Evolutionary conservation across 192 early-diverging fungal genomes (phyloP).

Genomic region (Mortierella antarctica): DNA sequence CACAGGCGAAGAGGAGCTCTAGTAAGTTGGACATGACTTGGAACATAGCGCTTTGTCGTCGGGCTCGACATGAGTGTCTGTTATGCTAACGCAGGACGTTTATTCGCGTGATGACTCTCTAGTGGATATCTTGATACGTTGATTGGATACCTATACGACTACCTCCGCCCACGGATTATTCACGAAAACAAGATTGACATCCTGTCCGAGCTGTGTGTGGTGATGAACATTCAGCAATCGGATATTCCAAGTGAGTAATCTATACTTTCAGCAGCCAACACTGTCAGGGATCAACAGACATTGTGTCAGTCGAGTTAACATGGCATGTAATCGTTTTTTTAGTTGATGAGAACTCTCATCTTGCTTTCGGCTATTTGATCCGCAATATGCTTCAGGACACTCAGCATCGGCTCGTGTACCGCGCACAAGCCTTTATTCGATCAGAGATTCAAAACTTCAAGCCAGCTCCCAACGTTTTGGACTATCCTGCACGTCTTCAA

Average conservation of each 20-base stretch:
- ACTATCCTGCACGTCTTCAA: conserved; percentile 54
- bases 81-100: no score
- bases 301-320: neutral
- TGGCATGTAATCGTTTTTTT: neutral
- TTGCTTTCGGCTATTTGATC: conserved; percentile 77
- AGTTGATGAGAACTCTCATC: conserved; percentile 61
- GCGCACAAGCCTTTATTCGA: conserved; percentile 83
- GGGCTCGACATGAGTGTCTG: neutral
- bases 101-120: neutral
- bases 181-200: conserved; percentile 84
- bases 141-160: conserved; percentile 82
- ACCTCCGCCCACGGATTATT: conserved; percentile 89
- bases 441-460: conserved; percentile 82
- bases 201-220: conserved; percentile 84
- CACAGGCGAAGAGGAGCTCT: conserved; percentile 75
- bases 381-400: conserved; percentile 88
- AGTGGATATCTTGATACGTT: conserved; percentile 82
- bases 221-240: conserved; percentile 70
- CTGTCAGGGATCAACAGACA: conserved; percentile 1
- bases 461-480: conserved; percentile 75
- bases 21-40: conserved; percentile 62
- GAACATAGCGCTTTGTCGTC: neutral
- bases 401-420: conserved; percentile 89
- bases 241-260: conserved; percentile 45
- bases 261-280: neutral